These are phyloP conservation scores for Margaritispora aquatica DNA, from an alignment of 495 filamentous ascomycete species.

Conservation along the genomic window DNA sequence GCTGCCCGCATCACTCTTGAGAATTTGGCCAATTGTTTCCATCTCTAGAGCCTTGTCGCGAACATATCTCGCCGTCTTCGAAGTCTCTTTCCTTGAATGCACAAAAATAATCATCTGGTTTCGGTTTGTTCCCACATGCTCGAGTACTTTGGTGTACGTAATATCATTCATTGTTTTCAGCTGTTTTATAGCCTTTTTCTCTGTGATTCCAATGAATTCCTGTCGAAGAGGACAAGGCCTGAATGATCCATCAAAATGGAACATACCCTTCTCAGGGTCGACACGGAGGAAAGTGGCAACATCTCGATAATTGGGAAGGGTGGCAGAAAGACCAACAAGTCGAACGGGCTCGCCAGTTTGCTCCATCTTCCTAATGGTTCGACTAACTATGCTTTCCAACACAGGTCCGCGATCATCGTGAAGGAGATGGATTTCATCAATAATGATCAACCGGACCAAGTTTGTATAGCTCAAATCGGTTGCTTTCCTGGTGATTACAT, in stretches of 20 bases:
- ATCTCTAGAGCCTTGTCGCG: slow-evolving; percentile 91
- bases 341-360: slow-evolving; percentile 89
- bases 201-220: slow-evolving; percentile 96
- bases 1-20: slow-evolving; percentile 88
- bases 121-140: slow-evolving; percentile 83
- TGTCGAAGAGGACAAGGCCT: slow-evolving; percentile 89
- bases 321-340: slow-evolving; percentile 88
- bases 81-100: slow-evolving; percentile 95
- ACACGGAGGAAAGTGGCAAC: slow-evolving; percentile 94
- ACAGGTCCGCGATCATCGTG: slow-evolving; percentile 98
- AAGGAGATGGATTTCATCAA: slow-evolving; percentile 96
- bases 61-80: slow-evolving; percentile 94
- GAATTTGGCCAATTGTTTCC: slow-evolving; percentile 94
- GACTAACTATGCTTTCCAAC: slow-evolving; percentile 91
- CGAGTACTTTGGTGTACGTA: slow-evolving; percentile 93
- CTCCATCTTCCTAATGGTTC: slow-evolving; percentile 87
- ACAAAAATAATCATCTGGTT: slow-evolving; percentile 99
- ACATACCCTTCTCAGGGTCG: slow-evolving; percentile 76
- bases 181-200: slow-evolving; percentile 98
- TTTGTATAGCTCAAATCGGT: slow-evolving; percentile 97
- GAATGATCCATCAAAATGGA: slow-evolving; percentile 95
- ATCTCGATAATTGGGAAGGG: slow-evolving; percentile 93
- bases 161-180: slow-evolving; percentile 99
- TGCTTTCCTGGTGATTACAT: slow-evolving; percentile 97
- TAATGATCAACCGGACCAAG: slow-evolving; percentile 87